Percentiles rank a stretch among this genome's conserved stretches.
Conservation (phyloP, 1,284 basidiomycete species). For the Microbotryomycetes sp. region DNA sequence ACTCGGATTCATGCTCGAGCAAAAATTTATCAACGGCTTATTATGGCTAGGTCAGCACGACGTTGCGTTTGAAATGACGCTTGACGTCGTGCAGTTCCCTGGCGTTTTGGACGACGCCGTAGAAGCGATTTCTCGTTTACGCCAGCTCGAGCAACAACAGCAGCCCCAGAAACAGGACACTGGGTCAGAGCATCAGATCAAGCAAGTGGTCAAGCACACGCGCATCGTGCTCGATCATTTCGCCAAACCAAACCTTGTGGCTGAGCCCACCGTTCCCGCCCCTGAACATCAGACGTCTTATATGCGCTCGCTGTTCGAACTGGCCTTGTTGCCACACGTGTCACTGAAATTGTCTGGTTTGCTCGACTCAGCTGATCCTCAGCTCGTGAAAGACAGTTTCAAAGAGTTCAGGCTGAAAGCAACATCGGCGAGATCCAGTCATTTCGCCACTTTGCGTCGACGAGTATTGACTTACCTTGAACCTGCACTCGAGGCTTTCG, state of each 20-base stretch:
- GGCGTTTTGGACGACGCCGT: conserved; percentile 24
- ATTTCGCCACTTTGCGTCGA: conserved; percentile 7
- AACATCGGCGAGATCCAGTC: background rate
- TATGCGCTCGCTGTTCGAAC: conserved; percentile 14
- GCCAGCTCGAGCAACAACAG: background rate
- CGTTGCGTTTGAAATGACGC: conserved; percentile 26
- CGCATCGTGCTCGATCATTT: conserved; percentile 21
- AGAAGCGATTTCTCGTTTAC: background rate
- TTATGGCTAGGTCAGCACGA: conserved; percentile 15
- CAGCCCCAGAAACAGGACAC: background rate
- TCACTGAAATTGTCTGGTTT: conserved; percentile 30
- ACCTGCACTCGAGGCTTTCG: conserved; percentile 28
- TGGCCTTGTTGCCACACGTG: conserved; percentile 23
- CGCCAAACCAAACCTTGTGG: conserved; percentile 22
- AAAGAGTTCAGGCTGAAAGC: conserved; percentile 7
- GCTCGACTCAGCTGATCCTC: conserved; percentile 11
- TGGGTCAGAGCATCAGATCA: too few species aligned
- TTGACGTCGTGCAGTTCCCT: conserved; percentile 15
- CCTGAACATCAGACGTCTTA: conserved; percentile 5
- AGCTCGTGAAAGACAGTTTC: conserved; percentile 14
- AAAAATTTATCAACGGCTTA: conserved; percentile 18
- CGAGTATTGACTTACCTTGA: conserved; percentile 21
- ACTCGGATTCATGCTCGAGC: conserved; percentile 12
- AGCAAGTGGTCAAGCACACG: too few species aligned
- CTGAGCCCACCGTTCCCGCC: conserved; percentile 2